A percentile compares a stretch with the other conserved stretches of the same genome.
phyloP scores from a whole-genome alignment of 2,329 filamentous ascomycete species.

The Xylaria polymorpha region DNA sequence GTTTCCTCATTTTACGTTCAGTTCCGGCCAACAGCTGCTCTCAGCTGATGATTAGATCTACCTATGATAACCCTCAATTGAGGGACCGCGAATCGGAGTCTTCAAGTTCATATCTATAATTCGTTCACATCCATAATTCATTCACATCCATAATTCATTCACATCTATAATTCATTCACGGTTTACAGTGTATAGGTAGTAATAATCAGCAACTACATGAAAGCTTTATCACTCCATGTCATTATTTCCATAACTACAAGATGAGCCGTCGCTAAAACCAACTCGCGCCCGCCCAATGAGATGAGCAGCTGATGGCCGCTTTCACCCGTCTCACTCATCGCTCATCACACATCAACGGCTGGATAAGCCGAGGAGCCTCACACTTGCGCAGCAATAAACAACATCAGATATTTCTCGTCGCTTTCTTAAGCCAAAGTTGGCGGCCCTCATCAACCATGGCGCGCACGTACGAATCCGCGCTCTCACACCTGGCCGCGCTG shows the following conservation, averaged over 20 bases:
- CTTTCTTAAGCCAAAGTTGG: not conserved
- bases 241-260: not conserved
- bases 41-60: conserved; percentile 20
- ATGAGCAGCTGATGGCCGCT: conserved; percentile 16
- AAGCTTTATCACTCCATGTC: not conserved
- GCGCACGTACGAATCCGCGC: conserved; percentile 71
- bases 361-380: not conserved
- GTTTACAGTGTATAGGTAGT: too few species aligned
- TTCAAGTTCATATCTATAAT: too few species aligned
- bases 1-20: not conserved
- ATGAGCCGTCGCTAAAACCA: not conserved
- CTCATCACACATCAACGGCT: conserved; percentile 6
- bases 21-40: conserved; percentile 15
- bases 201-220: too few species aligned
- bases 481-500: conserved; percentile 78
- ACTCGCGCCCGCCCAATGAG: not conserved
- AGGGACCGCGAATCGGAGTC: not conserved
- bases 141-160: too few species aligned
- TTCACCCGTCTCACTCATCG: conserved; percentile 12
- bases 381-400: not conserved
- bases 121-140: not conserved
- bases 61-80: not conserved
- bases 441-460: conserved; percentile 41
- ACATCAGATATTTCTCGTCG: not conserved
- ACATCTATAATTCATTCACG: not conserved